Base-by-base conservation (phyloP, 148 eudicot genomes). In the Arbutus unedo region DNA sequence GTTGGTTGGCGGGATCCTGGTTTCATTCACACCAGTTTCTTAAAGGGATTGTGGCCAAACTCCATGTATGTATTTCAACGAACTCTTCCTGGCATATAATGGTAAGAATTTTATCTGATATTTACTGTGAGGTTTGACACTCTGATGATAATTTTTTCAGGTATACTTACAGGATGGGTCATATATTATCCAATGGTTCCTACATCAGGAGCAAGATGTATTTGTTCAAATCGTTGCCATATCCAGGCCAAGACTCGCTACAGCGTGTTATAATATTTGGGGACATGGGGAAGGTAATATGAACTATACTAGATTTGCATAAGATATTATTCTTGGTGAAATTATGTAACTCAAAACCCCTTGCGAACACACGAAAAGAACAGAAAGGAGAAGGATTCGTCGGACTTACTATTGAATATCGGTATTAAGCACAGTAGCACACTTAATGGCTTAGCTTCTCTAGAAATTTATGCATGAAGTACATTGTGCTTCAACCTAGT, bases 1-100 rank as follows among this genome's bases (percentile, higher is more conserved):
- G 97, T 96, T 73, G 99, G 99, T 53, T 96, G 99, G 99, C 97
- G 95, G 45, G 93, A 96, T 86, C 98, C 98, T 82, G 99, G 98
- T n/a, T 94, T 90, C 85, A 92, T 91, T 60, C 99, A 96, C 79
- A 96, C 99, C 38, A 91, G 99, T 84, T 94, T 94, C 87, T 87
- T 96, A 66, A 93, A 92, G 87, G 93, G 91, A 71, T 82, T 94
- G 88, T 96, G 99, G 98, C 99, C 98, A 43, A 88, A 88, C 83
- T 80, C 82, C 41, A 64, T 38, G 99, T 96, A 86, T 73, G 90
- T 54, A 72, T 84, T 55, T 55, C 48, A 16, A 45, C 47, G 57
- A 64, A 38, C n/a, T 54, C 77, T 21, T 2, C 47, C 82, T 14
- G 44, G 43, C 44, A 49, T 45, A 23, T n/a, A 43, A 74, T n/a